A percentile compares a stretch with the other conserved stretches of the same genome.
Conservation (phyloP, 2,329 filamentous ascomycete species). For the Colletotrichum sp. region DNA sequence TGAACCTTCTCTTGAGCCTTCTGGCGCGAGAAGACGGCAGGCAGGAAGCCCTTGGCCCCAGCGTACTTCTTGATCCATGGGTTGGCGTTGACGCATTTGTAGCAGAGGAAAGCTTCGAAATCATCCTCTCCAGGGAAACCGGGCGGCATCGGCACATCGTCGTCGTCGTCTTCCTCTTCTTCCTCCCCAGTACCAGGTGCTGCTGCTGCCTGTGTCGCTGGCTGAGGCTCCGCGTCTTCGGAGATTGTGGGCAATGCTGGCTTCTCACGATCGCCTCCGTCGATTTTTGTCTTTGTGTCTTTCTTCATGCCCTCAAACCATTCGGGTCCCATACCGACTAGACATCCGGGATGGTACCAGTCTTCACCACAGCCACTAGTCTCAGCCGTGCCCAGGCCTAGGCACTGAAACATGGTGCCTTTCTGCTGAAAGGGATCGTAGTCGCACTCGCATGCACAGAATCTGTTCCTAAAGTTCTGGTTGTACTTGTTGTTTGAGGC, state of each 20-base stretch:
- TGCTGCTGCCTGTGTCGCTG: conserved; percentile 23
- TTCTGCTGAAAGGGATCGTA: conserved; percentile 91
- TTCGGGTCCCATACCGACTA: conserved; percentile 79
- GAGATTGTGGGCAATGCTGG: conserved; percentile 52
- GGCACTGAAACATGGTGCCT: conserved; percentile 97
- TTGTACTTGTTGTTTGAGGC: conserved; percentile 85
- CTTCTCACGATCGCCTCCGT: conserved; percentile 7
- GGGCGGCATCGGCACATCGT: conserved; percentile 74
- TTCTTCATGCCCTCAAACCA: conserved; percentile 66
- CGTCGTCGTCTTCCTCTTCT: conserved; percentile 49
- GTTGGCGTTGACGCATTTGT: conserved; percentile 86
- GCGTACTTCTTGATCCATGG: conserved; percentile 94
- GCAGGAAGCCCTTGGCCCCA: conserved; percentile 78
- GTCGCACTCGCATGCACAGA: conserved; percentile 87
- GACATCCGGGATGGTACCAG: conserved; percentile 95
- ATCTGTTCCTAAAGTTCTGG: conserved; percentile 91
- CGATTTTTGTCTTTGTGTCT: conserved; percentile 32
- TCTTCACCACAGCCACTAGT: conserved; percentile 94
- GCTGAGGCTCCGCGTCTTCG: conserved; percentile 48
- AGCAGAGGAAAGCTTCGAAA: conserved; percentile 91
- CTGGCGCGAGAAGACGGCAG: conserved; percentile 65
- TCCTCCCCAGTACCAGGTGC: conserved; percentile 16
- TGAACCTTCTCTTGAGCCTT: conserved; percentile 18
- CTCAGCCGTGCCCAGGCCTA: conserved; percentile 81
- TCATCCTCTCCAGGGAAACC: conserved; percentile 89